A percentile compares a stretch with the other conserved stretches of the same genome.
Conservation (phyloP, 164 flowering plant species). For the Vitis labrusca region DNA sequence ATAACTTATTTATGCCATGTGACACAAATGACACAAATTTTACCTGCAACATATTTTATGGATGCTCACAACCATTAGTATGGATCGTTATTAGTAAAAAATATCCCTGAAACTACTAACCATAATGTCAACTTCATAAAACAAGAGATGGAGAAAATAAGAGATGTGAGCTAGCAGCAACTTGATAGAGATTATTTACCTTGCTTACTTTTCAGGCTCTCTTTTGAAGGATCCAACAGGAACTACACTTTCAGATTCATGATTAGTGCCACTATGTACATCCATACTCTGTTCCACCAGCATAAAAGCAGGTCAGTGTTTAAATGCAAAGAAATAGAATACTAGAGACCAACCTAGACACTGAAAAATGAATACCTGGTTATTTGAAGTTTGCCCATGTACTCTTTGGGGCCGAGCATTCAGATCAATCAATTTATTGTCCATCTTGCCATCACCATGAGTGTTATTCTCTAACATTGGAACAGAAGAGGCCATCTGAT, state of each 20-base stretch:
- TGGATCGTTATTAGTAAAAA: too few relatives aligned
- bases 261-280: constrained; percentile 33
- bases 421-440: constrained; percentile 68
- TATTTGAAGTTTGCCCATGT: constrained; percentile 56
- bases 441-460: constrained; percentile 39
- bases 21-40: too few relatives aligned
- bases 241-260: constrained; percentile 47
- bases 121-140: constrained; percentile 1
- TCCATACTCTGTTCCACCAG: constrained; percentile 36
- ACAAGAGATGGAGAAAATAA: background rate
- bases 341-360: background rate
- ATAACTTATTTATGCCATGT: too few relatives aligned
- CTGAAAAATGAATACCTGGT: constrained; percentile 45
- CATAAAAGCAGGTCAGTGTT: background rate
- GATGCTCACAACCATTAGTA: too few relatives aligned
- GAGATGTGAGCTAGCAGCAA: background rate
- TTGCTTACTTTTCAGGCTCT: constrained; percentile 41
- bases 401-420: constrained; percentile 63
- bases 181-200: constrained; percentile 12
- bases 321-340: background rate
- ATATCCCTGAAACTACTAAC: background rate
- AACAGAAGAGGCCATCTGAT: constrained; percentile 36
- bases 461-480: constrained; percentile 33
- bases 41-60: too few relatives aligned
- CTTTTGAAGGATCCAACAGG: constrained; percentile 51